Base-by-base conservation (phyloP, 2,329 filamentous ascomycete genomes). In the Stagonosporopsis cucurbitacearum region DNA sequence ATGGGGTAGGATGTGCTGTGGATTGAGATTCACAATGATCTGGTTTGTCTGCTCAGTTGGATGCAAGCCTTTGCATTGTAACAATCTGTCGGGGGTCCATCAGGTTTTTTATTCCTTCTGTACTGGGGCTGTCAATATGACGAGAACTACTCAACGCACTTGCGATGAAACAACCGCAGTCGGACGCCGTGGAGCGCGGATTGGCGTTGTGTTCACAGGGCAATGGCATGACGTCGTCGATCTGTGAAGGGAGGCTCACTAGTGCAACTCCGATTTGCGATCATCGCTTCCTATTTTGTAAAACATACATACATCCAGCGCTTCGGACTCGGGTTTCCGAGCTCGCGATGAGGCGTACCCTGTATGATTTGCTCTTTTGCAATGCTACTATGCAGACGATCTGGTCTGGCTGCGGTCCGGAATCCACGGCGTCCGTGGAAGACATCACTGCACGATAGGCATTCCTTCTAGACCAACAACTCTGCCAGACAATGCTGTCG, bases 201-300 rank as follows among this genome's bases (percentile, higher is more conserved):
- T 36, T 37, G 50, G 42, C 13, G 43, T 15, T 22, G 19, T 7
- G 20, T 1, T 30, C 2, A 12, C 5, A 15, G 9, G 32, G 6
- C 6, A 22, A 43, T 43, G 50, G 30, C 8, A 39, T 54, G 51
- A 54, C 44, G 51, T 54, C 17, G 37, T 48, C n/a, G 17, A 48
- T 54, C 30, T 39, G 35, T 37, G 35, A 19, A 37, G 8, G 19
- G 8, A 30, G 11, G 9, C 9, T 8, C 13, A 3, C 30, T 32
- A n/a, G 30, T 15, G 13, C 30, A n/a, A 15, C 41, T 33, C 28
- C 28, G 41, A 44, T 33, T 44, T 4, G 41, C 17, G 6, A 23
- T 2, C 28, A 44, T n/a, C 26, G n/a, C 11, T 20, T 12, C 26
- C 20, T 6, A 11, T 15, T n/a, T 11, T 33, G 13, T 23, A 26